phyloP scores from a whole-genome alignment of 352 stramenopile species.

The Phytophthora litchii region DNA sequence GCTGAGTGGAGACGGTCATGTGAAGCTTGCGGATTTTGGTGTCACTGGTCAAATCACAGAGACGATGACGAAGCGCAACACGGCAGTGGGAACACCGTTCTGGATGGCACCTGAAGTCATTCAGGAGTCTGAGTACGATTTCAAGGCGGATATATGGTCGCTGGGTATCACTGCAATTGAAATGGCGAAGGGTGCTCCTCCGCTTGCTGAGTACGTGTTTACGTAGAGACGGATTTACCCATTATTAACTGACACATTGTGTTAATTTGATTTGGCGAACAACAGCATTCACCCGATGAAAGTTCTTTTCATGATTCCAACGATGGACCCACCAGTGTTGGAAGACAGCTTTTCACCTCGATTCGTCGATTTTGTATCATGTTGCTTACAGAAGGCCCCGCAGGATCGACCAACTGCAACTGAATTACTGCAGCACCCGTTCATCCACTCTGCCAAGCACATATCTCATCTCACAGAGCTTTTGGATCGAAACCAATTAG shows the following conservation, averaged over 20 bases:
- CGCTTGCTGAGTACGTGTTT: slow-evolving; percentile 83
- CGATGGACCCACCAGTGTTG: slow-evolving; percentile 90
- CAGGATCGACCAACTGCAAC: slow-evolving; percentile 81
- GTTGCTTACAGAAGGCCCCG: slow-evolving; percentile 89
- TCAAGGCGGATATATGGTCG: slow-evolving; percentile 98
- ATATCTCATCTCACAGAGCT: slow-evolving; percentile 78
- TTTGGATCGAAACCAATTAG: slow-evolving; percentile 53
- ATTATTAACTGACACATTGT: slow-evolving; percentile 5
- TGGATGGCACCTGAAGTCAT: slow-evolving; percentile 96
- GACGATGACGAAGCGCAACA: slow-evolving; percentile 98
- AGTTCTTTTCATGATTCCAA: slow-evolving; percentile 99
- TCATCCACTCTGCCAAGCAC: slow-evolving; percentile 75
- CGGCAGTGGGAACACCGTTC: slow-evolving; percentile 97
- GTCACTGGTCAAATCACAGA: slow-evolving; percentile 96
- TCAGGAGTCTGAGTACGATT: slow-evolving; percentile 93
- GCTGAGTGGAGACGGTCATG: slow-evolving; percentile 76
- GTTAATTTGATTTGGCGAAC: slow-evolving; percentile 1
- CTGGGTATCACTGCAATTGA: slow-evolving; percentile 99
- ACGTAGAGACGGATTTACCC: background rate
- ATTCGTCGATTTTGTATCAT: slow-evolving; percentile 90
- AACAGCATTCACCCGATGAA: slow-evolving; percentile 97
- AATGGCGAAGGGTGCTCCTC: slow-evolving; percentile 97
- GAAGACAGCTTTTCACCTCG: slow-evolving; percentile 73
- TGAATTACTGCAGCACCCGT: slow-evolving; percentile 88
- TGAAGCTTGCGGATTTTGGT: slow-evolving; percentile 84